Conservation (phyloP, 495 filamentous ascomycete species). For the Cercophora scortea region DNA sequence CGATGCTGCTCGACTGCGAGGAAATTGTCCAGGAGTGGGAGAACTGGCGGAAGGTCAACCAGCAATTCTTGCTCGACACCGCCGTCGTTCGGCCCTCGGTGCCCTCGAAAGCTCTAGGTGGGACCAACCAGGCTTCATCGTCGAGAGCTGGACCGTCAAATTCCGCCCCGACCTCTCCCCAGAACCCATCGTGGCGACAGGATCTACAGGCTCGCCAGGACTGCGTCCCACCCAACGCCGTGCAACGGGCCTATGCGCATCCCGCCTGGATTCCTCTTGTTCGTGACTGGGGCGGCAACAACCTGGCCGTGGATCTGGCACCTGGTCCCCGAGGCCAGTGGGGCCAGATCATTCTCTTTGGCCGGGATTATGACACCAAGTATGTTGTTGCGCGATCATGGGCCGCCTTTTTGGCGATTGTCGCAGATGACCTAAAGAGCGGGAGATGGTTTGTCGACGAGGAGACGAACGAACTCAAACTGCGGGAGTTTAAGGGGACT, state of each 20-base stretch:
- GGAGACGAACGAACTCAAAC: constrained; percentile 82
- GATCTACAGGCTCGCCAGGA: constrained; percentile 80
- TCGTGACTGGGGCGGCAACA: constrained; percentile 97
- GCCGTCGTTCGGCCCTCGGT: constrained; percentile 46
- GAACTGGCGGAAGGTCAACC: constrained; percentile 90
- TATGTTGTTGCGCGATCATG: constrained; percentile 93
- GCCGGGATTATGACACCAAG: constrained; percentile 97
- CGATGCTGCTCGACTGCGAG: constrained; percentile 95
- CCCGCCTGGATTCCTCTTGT: constrained; percentile 94
- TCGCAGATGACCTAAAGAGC: constrained; percentile 84
- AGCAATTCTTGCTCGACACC: constrained; percentile 65
- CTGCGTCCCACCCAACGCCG: constrained; percentile 74
- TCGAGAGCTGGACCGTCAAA: constrained; percentile 26
- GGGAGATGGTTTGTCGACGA: constrained; percentile 86
- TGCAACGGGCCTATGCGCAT: constrained; percentile 91
- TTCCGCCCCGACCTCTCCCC: constrained; percentile 36
- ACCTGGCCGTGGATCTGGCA: constrained; percentile 87
- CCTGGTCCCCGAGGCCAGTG: constrained; percentile 85
- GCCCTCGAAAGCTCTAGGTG: constrained; percentile 61
- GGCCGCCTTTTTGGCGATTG: constrained; percentile 74
- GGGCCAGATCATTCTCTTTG: constrained; percentile 95
- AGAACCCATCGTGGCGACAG: constrained; percentile 70
- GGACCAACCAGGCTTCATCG: constrained; percentile 45
- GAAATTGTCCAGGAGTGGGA: constrained; percentile 98
- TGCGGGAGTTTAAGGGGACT: constrained; percentile 80